phyloP scores from a whole-genome alignment of 2,329 filamentous ascomycete genomes.

The Clonostachys byssicola region DNA sequence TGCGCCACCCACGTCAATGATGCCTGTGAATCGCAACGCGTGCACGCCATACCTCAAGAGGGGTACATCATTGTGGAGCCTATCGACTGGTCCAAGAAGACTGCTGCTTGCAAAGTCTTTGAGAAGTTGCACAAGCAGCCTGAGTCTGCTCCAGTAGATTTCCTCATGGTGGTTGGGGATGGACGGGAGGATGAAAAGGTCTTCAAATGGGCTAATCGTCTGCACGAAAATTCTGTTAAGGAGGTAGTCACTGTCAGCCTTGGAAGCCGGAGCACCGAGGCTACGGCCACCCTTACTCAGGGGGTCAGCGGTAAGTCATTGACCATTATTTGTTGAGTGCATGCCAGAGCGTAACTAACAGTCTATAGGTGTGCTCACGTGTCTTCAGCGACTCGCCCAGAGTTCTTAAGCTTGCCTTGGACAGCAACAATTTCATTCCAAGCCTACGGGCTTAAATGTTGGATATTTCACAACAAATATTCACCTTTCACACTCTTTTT shows the following conservation, averaged over 20 bases:
- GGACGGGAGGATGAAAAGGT: conserved; percentile 91
- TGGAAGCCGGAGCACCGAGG: conserved; percentile 83
- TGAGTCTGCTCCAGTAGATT: conserved; percentile 56
- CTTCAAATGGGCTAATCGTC: conserved; percentile 87
- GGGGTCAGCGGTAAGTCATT: conserved; percentile 75
- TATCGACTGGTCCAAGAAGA: conserved; percentile 81
- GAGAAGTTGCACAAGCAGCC: conserved; percentile 44
- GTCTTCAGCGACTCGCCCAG: conserved; percentile 32
- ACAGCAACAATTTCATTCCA: too few relatives aligned
- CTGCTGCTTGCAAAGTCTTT: conserved; percentile 73
- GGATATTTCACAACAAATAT: too few relatives aligned
- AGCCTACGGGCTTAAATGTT: too few relatives aligned
- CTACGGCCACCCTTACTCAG: conserved; percentile 79
- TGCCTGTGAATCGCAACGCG: conserved; percentile 75
- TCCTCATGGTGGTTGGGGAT: conserved; percentile 85
- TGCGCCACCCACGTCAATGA: conserved; percentile 95
- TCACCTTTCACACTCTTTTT: too few relatives aligned
- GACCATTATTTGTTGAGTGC: not conserved
- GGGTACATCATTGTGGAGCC: conserved; percentile 82
- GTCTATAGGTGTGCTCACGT: conserved; percentile 31
- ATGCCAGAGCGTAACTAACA: not conserved
- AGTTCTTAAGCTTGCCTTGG: conserved; percentile 6
- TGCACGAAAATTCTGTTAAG: conserved; percentile 53
- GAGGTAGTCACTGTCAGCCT: conserved; percentile 83
- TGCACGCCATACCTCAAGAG: conserved; percentile 79